A percentile compares a stretch with the other conserved stretches of the same genome.
Conservation (phyloP, 352 stramenopile genomes). For the Plasmopara muralis region DNA sequence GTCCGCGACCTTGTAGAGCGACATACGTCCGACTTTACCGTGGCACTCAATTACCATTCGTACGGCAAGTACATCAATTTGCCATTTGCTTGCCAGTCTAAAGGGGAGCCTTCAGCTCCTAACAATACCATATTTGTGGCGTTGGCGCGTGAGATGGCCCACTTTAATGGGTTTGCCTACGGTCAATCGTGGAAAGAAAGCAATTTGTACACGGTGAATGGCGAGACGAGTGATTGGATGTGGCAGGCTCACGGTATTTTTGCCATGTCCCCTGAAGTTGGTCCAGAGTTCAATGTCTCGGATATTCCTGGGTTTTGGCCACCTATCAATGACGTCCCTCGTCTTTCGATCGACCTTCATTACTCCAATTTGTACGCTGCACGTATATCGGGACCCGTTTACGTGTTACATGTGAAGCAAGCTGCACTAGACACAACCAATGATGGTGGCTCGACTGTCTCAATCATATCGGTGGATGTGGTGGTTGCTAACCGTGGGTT, state of each 20-base stretch:
- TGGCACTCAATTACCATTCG: slow-evolving; percentile 79
- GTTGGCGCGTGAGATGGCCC: slow-evolving; percentile 62
- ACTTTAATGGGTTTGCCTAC: slow-evolving; percentile 68
- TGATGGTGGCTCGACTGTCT: slow-evolving; percentile 1
- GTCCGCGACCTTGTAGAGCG: slow-evolving; percentile 63
- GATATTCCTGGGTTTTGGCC: slow-evolving; percentile 64
- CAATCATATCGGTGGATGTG: slow-evolving; percentile 26
- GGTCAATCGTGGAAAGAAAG: slow-evolving; percentile 78
- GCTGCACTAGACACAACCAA: slow-evolving; percentile 10
- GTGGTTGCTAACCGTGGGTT: slow-evolving; percentile 35
- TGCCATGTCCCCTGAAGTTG: slow-evolving; percentile 79
- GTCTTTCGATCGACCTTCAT: slow-evolving; percentile 56
- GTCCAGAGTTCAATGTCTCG: slow-evolving; percentile 43
- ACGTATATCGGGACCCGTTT: slow-evolving; percentile 44
- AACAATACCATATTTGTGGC: slow-evolving; percentile 39
- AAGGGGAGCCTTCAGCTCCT: slow-evolving; percentile 30
- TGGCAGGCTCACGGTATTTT: slow-evolving; percentile 75
- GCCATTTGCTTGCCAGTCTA: slow-evolving; percentile 70
- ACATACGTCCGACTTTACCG: slow-evolving; percentile 39
- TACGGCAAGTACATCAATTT: slow-evolving; percentile 82
- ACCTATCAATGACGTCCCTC: slow-evolving; percentile 35
- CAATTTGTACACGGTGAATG: slow-evolving; percentile 84
- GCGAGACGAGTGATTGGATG: slow-evolving; percentile 86
- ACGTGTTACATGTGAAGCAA: slow-evolving; percentile 38
- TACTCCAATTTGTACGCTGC: slow-evolving; percentile 68